Conservation (phyloP, 2,329 filamentous ascomycete species). For the Exophiala spinifera region DNA sequence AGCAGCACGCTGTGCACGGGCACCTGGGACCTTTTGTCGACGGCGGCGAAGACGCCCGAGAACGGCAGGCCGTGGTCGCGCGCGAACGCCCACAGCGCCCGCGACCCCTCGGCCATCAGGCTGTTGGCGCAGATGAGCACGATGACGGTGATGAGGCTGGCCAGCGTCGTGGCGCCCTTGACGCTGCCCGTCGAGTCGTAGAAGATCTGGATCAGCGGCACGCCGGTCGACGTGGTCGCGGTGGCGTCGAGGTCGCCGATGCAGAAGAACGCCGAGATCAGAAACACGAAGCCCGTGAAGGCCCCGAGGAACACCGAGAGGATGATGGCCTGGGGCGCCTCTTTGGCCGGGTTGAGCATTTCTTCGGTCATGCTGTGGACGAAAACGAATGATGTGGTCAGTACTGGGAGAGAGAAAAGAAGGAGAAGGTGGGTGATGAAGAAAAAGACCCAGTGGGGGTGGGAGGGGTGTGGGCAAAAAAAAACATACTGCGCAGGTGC, state of each 20-base stretch:
- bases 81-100: constrained; percentile 40
- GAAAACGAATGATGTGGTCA: too few species aligned
- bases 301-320: constrained; percentile 45
- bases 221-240: constrained; percentile 46
- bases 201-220: constrained; percentile 54
- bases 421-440: too few species aligned
- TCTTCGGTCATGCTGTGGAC: constrained; percentile 54
- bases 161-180: constrained; percentile 45
- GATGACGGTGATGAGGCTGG: constrained; percentile 50
- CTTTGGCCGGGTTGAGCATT: constrained; percentile 46
- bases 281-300: constrained; percentile 48
- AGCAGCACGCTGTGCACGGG: constrained; percentile 48
- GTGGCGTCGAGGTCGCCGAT: constrained; percentile 50
- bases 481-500: constrained; percentile 33
- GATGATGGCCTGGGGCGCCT: constrained; percentile 51
- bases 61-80: constrained; percentile 50
- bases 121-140: constrained; percentile 42
- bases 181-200: constrained; percentile 48
- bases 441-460: too few species aligned
- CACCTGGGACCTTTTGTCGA: constrained; percentile 43
- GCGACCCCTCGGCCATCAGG: constrained; percentile 25
- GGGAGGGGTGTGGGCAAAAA: too few species aligned
- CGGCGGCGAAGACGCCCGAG: constrained; percentile 39
- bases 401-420: too few species aligned
- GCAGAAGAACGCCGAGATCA: constrained; percentile 51